These are phyloP conservation scores for Asterella californica DNA, from an alignment of 225 moss, liverwort and hornwort genomes.

Conservation along the genomic window DNA sequence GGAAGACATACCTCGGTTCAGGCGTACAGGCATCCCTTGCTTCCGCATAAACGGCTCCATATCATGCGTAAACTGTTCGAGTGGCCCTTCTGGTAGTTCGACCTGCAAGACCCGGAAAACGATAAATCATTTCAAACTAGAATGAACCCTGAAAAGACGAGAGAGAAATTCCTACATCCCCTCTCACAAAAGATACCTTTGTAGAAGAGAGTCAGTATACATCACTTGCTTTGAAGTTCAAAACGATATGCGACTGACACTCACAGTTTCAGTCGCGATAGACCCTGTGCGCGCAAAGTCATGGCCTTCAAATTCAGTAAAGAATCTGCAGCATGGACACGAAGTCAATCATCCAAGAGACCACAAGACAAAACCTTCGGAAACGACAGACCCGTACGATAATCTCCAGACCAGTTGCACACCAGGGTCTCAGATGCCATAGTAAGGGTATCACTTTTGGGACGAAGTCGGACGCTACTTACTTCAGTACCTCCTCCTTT, in stretches of 20 bases:
- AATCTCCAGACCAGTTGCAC: background rate
- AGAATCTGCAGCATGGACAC: constrained; percentile 38
- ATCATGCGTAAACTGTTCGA: constrained; percentile 91
- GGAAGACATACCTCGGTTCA: constrained; percentile 64
- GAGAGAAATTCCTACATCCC: background rate
- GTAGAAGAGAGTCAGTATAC: too few relatives aligned
- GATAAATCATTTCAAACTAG: background rate
- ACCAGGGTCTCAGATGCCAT: too few relatives aligned
- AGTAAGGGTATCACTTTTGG: too few relatives aligned
- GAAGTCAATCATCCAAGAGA: background rate
- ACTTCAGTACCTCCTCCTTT: constrained; percentile 58
- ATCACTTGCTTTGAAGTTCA: too few relatives aligned
- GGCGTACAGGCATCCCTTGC: constrained; percentile 94
- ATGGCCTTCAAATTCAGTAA: constrained; percentile 71
- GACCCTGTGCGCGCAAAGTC: constrained; percentile 94
- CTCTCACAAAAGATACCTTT: too few relatives aligned
- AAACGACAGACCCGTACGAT: background rate
- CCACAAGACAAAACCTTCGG: background rate
- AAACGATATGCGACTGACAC: background rate
- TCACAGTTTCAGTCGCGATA: constrained; percentile 77
- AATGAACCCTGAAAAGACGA: background rate
- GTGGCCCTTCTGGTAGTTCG: constrained; percentile 77
- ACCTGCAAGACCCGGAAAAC: constrained; percentile 43
- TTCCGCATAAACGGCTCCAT: constrained; percentile 98
- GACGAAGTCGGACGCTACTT: constrained; percentile 1